These are phyloP conservation scores for Lactarius deliciosus DNA, from an alignment of 768 basidiomycete species.

Conservation along the genomic window DNA sequence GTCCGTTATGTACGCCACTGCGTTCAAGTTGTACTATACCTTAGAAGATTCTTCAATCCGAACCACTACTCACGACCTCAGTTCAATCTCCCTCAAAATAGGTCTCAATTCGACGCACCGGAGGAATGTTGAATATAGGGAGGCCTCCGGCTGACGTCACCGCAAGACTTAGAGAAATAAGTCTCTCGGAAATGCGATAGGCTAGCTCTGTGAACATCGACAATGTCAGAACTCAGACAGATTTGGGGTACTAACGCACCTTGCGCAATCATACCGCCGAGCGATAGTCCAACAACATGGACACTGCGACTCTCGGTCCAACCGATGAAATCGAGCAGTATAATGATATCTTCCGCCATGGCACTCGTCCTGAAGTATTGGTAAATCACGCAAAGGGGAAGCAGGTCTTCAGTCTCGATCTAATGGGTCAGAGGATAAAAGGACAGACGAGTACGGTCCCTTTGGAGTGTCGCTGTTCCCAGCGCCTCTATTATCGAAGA, in stretches of 20 bases:
- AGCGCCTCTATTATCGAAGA: constrained; percentile 85
- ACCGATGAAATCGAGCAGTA: constrained; percentile 64
- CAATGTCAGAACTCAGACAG: background rate
- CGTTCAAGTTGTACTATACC: constrained; percentile 2
- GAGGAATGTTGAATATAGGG: constrained; percentile 59
- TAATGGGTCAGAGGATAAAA: constrained; percentile 14
- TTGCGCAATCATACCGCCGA: constrained; percentile 87
- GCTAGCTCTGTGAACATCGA: constrained; percentile 55
- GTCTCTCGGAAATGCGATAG: constrained; percentile 59
- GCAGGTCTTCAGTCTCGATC: background rate
- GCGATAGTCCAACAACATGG: constrained; percentile 70
- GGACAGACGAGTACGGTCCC: constrained; percentile 72
- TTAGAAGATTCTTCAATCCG: constrained; percentile 22
- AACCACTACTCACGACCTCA: constrained; percentile 26
- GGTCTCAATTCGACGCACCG: constrained; percentile 44
- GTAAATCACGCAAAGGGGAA: background rate
- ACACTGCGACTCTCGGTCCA: constrained; percentile 65
- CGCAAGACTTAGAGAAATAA: constrained; percentile 61
- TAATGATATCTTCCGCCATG: constrained; percentile 76
- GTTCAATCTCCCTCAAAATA: background rate
- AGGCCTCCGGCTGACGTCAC: constrained; percentile 71
- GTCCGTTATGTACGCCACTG: background rate
- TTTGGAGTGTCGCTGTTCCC: constrained; percentile 69
- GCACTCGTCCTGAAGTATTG: constrained; percentile 53
- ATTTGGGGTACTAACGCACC: constrained; percentile 40